Evolutionary conservation across 371 early-diverging fungal species (phyloP), one percentile per base, ranked within the genome.

Genomic region (Sporodiniella umbellata): DNA sequence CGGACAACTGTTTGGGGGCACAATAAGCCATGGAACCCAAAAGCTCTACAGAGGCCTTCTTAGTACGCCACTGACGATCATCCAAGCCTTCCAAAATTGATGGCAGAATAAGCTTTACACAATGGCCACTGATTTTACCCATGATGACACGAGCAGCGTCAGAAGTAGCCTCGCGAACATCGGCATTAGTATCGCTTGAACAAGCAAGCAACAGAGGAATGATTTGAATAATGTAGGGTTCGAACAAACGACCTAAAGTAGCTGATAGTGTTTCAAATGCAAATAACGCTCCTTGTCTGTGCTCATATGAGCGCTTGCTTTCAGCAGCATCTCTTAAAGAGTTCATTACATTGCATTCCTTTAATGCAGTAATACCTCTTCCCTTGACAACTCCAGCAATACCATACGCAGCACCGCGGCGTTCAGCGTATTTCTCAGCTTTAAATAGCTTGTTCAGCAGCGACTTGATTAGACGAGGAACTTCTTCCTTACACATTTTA

Each of bases 371-470:
- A 35, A 95, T 88, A 54, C 98, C 98, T 26, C 87, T 79, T 5
- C 96, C 98, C 66, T 94, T 94, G 50, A 95, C 87, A 18, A 96
- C 80, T 42, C 96, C 98, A n/a, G 98, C 95, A 40, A 98, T 67
- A 52, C 98, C 99, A 63, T 90, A 98, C 2, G 99, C 99, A 15
- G 93, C 93, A 43, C 99, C 99, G 33, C 96, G 88, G 15, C 97
- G 87, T 43, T 84, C 80, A 15, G 92, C 93, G 61, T 95, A 98
- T 63, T 86, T 89, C 48, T 78, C 81, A 17, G 84, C 80, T 38
- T 82, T 75, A 66, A 87, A 85, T 14, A 90, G 55, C 52, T 77
- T 81, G 14, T 88, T 72, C 56, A 92, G 66, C n/a, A 96, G 69
- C 24, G 64, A 45, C 44, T 84, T 72, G 42, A 92, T 64, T 33